A percentile compares a stretch with the other conserved stretches of the same genome.
Conservation (phyloP, 805 yeast genomes). For the Myxozyma monticola region DNA sequence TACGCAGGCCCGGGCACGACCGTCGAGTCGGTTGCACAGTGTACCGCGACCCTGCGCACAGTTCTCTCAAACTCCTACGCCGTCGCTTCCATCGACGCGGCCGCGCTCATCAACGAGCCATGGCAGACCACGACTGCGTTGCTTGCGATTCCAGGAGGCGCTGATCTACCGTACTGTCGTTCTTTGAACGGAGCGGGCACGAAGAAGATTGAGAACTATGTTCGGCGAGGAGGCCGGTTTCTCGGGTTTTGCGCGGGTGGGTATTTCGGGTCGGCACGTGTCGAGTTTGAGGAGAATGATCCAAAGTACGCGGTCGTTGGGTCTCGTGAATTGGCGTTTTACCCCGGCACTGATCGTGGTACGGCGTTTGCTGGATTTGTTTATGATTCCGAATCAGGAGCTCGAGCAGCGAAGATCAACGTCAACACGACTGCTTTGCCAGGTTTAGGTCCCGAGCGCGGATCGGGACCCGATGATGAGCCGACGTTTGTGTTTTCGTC, state of each 20-base stretch:
- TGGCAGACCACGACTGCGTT: constrained; percentile 81
- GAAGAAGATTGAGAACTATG: constrained; percentile 58
- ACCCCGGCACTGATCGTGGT: constrained; percentile 82
- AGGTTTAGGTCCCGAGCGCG: constrained; percentile 1
- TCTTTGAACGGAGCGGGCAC: constrained; percentile 72
- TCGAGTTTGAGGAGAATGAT: constrained; percentile 82
- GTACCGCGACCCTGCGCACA: constrained; percentile 70
- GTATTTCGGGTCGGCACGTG: constrained; percentile 70
- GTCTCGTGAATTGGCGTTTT: constrained; percentile 74
- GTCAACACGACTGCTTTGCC: constrained; percentile 26
- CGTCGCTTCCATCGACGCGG: constrained; percentile 67
- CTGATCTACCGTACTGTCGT: constrained; percentile 82
- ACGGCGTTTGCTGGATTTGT: constrained; percentile 76
- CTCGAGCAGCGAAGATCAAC: constrained; percentile 55
- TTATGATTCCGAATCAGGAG: constrained; percentile 76
- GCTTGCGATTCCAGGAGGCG: constrained; percentile 94
- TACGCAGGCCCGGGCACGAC: constrained; percentile 81
- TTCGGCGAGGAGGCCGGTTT: constrained; percentile 75
- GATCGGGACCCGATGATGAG: constrained; percentile 2
- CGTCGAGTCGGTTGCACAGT: constrained; percentile 79
- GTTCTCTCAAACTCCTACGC: constrained; percentile 87
- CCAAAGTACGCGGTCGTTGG: constrained; percentile 76
- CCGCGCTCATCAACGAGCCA: constrained; percentile 71
- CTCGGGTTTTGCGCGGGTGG: constrained; percentile 97
- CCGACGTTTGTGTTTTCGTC: constrained; percentile 25